These are phyloP conservation scores for Domatiomyces catenatus DNA, from an alignment of 2,329 filamentous ascomycete species.

Conservation along the genomic window DNA sequence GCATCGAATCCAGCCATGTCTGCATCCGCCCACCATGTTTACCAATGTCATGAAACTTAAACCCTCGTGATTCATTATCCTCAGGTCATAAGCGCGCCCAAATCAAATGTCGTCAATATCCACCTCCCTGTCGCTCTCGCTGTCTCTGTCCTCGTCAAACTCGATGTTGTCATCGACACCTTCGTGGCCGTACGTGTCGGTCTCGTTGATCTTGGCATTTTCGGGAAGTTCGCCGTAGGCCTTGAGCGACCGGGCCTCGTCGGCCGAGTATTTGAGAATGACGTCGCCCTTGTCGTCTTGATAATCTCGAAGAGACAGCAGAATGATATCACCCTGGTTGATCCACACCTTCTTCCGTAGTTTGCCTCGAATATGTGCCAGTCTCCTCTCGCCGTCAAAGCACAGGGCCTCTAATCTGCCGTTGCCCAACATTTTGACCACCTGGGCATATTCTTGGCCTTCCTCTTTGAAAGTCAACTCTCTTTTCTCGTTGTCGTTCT, in stretches of 20 bases:
- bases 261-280: conserved; percentile 87
- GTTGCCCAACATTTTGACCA: conserved; percentile 92
- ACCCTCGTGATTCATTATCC: background rate
- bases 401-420: conserved; percentile 83
- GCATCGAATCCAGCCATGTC: background rate
- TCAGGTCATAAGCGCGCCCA: background rate
- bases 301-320: conserved; percentile 76
- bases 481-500: conserved; percentile 98
- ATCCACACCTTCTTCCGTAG: conserved; percentile 99
- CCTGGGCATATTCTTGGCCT: conserved; percentile 80
- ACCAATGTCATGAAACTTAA: background rate
- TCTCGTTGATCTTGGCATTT: conserved; percentile 99
- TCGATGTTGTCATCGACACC: conserved; percentile 97
- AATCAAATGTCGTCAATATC: conserved; percentile 86
- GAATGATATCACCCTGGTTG: conserved; percentile 92
- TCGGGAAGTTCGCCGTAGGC: conserved; percentile 95
- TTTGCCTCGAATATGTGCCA: conserved; percentile 82
- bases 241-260: conserved; percentile 90
- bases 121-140: conserved; percentile 46
- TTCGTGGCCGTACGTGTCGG: conserved; percentile 80
- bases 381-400: conserved; percentile 83
- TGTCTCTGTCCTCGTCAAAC: conserved; percentile 83
- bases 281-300: conserved; percentile 89
- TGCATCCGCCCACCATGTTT: background rate
- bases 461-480: conserved; percentile 98